These are phyloP conservation scores for Ophiostoma tasmaniense DNA, from an alignment of 2,329 filamentous ascomycete genomes.

Conservation along the genomic window DNA sequence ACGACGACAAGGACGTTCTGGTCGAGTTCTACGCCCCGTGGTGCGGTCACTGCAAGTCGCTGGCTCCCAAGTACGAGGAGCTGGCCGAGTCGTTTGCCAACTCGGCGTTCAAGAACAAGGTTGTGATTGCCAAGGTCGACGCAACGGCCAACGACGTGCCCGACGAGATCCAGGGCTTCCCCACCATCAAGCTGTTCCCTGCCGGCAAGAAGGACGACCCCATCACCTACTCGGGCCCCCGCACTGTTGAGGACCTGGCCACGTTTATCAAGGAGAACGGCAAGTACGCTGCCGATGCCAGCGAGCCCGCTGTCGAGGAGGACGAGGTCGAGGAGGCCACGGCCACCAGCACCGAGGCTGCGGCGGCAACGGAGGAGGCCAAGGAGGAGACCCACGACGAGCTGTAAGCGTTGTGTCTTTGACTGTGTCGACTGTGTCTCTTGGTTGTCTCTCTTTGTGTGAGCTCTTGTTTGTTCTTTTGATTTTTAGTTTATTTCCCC, in stretches of 20 bases:
- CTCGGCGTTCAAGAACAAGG: constrained; percentile 71
- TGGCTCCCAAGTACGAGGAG: constrained; percentile 94
- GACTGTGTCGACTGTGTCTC: background rate
- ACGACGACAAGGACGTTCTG: constrained; percentile 93
- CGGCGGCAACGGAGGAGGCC: constrained; percentile 35
- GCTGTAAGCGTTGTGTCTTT: constrained; percentile 44
- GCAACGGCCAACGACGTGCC: constrained; percentile 94
- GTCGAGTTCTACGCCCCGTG: constrained; percentile 98
- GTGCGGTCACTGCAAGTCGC: constrained; percentile 99
- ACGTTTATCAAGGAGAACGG: constrained; percentile 93
- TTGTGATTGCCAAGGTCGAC: constrained; percentile 95
- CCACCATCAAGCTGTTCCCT: constrained; percentile 96
- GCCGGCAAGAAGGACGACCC: constrained; percentile 81
- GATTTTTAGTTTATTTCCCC: background rate
- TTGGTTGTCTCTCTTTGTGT: background rate
- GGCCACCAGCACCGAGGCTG: constrained; percentile 28
- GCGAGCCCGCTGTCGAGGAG: constrained; percentile 27
- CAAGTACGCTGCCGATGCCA: constrained; percentile 70
- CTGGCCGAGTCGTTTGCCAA: constrained; percentile 69
- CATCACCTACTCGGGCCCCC: constrained; percentile 77
- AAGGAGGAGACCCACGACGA: constrained; percentile 56
- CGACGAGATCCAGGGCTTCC: constrained; percentile 95
- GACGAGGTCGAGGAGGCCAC: constrained; percentile 41
- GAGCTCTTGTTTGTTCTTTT: background rate
- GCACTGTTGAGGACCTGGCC: constrained; percentile 84